Percentiles rank a stretch among this genome's conserved stretches.
phyloP scores from a whole-genome alignment of 1,284 basidiomycete genomes.

The Coriolopsis trogii region DNA sequence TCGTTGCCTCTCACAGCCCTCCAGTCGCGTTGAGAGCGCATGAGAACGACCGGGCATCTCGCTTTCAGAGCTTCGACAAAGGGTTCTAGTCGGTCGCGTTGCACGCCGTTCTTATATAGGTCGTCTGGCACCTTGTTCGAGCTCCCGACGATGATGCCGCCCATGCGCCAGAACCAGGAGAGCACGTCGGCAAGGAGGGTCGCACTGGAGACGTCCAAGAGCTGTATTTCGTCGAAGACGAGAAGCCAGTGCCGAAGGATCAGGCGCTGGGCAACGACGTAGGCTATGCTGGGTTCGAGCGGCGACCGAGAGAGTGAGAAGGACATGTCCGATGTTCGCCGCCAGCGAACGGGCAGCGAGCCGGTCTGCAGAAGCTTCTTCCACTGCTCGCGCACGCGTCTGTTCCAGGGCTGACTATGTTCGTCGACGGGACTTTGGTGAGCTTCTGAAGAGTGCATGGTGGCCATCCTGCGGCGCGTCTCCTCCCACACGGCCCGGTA shows the following conservation, averaged over 20 bases:
- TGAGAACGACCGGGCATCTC: conserved; percentile 61
- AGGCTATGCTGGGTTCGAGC: conserved; percentile 40
- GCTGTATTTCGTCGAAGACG: conserved; percentile 73
- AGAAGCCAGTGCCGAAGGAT: conserved; percentile 57
- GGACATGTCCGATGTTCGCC: conserved; percentile 22
- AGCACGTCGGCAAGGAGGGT: conserved; percentile 70
- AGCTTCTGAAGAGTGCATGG: conserved; percentile 8
- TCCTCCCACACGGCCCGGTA: conserved; percentile 69
- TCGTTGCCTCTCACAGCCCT: conserved; percentile 26
- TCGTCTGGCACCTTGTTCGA: conserved; percentile 70
- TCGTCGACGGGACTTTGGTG: conserved; percentile 18
- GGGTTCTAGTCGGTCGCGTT: conserved; percentile 61
- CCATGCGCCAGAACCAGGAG: conserved; percentile 77
- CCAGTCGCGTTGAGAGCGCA: conserved; percentile 53
- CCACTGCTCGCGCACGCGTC: conserved; percentile 41
- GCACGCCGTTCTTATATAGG: conserved; percentile 72
- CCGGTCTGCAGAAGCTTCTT: conserved; percentile 36
- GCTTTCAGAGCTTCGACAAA: conserved; percentile 67
- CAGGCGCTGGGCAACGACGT: conserved; percentile 51
- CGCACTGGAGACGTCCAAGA: conserved; percentile 72
- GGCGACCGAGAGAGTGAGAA: conserved; percentile 12
- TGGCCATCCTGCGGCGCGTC: conserved; percentile 47
- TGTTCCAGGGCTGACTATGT: conserved; percentile 38
- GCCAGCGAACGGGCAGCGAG: conserved; percentile 45
- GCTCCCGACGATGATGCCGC: conserved; percentile 62